These are phyloP conservation scores for Xylariomycetidae sp. DNA, from an alignment of 2,329 filamentous ascomycete species.

Conservation along the genomic window DNA sequence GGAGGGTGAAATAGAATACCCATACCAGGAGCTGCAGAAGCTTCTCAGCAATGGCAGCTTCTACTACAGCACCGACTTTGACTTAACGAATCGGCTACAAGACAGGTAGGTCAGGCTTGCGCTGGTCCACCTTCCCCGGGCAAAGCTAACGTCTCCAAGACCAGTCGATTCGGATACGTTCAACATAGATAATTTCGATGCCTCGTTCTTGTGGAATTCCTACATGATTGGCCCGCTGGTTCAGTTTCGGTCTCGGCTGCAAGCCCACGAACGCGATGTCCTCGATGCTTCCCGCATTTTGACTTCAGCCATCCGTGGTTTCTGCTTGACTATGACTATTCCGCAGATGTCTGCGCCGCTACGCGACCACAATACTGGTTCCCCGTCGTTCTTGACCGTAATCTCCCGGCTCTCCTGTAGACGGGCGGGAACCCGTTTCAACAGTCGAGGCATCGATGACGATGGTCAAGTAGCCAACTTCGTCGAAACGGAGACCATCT, in stretches of 20 bases:
- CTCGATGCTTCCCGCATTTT: conserved; percentile 85
- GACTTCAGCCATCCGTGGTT: conserved; percentile 90
- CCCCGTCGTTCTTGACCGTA: conserved; percentile 78
- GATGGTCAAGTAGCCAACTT: conserved; percentile 97
- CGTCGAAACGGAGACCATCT: conserved; percentile 93
- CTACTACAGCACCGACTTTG: conserved; percentile 98
- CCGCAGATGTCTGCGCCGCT: conserved; percentile 70
- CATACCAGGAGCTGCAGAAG: conserved; percentile 86
- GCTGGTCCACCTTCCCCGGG: background rate
- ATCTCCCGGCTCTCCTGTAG: conserved; percentile 88
- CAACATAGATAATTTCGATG: conserved; percentile 87
- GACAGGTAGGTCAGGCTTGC: conserved; percentile 70
- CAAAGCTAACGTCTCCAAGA: conserved; percentile 34
- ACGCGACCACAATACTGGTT: conserved; percentile 57
- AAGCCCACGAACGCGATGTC: conserved; percentile 65
- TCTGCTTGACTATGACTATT: conserved; percentile 80
- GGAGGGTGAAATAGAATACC: conserved; percentile 73
- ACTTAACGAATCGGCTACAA: conserved; percentile 88
- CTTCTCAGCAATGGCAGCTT: conserved; percentile 89
- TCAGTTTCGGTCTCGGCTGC: conserved; percentile 77
- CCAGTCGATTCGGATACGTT: conserved; percentile 72
- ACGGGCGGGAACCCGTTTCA: conserved; percentile 91
- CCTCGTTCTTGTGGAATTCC: conserved; percentile 93
- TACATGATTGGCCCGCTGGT: conserved; percentile 96
- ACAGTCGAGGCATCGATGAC: conserved; percentile 94